Percentiles rank a stretch among this genome's conserved stretches.
Conservation (phyloP, 176 grass and related monocot species). For the Raddia guianensis region DNA sequence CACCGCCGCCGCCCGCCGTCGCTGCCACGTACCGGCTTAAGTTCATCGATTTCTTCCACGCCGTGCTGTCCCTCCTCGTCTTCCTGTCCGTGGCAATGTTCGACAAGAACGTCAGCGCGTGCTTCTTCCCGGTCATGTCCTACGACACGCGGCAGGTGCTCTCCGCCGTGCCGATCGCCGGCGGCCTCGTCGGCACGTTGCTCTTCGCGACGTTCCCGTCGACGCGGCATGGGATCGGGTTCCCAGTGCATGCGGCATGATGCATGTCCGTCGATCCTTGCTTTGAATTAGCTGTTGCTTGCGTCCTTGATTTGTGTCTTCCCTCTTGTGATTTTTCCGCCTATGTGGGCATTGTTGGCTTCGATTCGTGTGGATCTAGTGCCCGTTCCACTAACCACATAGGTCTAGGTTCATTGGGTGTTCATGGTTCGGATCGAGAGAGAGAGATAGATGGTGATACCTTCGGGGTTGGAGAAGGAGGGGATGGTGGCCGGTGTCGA, state of each 20-base stretch:
- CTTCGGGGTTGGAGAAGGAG: too few relatives aligned
- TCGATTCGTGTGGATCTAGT: too few relatives aligned
- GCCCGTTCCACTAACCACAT: too few relatives aligned
- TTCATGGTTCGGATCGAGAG: too few relatives aligned
- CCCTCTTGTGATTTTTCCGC: not conserved
- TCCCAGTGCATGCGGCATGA: slow-evolving; percentile 4
- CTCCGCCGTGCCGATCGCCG: slow-evolving; percentile 38
- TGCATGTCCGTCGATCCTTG: not conserved
- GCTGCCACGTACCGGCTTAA: slow-evolving; percentile 21
- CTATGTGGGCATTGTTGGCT: not conserved
- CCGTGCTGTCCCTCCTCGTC: slow-evolving; percentile 38
- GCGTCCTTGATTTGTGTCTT: not conserved
- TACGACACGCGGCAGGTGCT: slow-evolving; percentile 43
- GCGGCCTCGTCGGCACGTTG: slow-evolving; percentile 36
- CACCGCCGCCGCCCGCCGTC: slow-evolving; percentile 11
- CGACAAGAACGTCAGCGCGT: slow-evolving; percentile 40
- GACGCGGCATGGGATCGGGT: slow-evolving; percentile 50
- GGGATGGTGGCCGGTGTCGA: too few relatives aligned
- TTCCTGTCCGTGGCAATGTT: slow-evolving; percentile 56
- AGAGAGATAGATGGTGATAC: too few relatives aligned
- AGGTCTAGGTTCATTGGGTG: too few relatives aligned
- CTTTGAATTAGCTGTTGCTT: not conserved
- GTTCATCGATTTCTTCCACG: slow-evolving; percentile 58
- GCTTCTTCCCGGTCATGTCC: slow-evolving; percentile 48
- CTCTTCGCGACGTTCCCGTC: slow-evolving; percentile 50